Percentiles rank a stretch among this genome's conserved stretches.
These are phyloP conservation scores for Colletotrichum godetiae DNA, from an alignment of 2,329 filamentous ascomycete genomes.

Conservation along the genomic window DNA sequence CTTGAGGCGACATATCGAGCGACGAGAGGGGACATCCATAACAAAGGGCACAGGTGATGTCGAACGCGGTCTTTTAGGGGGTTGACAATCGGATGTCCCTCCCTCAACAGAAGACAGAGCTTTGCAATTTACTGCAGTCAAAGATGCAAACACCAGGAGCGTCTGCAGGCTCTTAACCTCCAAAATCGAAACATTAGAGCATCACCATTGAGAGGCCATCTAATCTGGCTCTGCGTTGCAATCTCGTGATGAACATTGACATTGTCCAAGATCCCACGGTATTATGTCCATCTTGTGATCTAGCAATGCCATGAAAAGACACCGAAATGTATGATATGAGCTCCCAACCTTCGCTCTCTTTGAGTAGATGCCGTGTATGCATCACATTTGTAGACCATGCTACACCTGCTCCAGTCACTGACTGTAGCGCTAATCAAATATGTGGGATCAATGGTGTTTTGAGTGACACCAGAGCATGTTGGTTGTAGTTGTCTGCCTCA, in stretches of 20 bases:
- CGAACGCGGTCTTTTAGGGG: background rate
- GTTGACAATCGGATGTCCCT: background rate
- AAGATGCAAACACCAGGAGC: background rate
- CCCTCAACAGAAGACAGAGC: background rate
- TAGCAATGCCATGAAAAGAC: background rate
- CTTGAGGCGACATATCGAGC: background rate
- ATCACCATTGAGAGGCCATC: background rate
- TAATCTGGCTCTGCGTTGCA: background rate
- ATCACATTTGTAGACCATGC: background rate
- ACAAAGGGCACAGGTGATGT: background rate
- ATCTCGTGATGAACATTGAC: background rate
- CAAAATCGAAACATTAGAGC: slow-evolving; percentile 1
- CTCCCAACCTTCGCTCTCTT: background rate
- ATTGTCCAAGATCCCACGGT: background rate
- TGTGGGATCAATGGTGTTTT: background rate
- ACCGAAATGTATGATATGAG: background rate
- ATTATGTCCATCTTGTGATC: background rate
- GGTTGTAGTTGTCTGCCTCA: background rate
- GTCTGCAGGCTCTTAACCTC: background rate
- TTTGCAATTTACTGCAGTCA: background rate
- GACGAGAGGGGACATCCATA: background rate
- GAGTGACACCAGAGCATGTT: background rate
- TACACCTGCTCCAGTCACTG: too few relatives aligned
- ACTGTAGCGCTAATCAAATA: too few relatives aligned
- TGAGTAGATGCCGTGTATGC: background rate